Evolutionary conservation across 2,329 filamentous ascomycete genomes (phyloP).

Genomic region (Myriosclerotinia duriaeana): DNA sequence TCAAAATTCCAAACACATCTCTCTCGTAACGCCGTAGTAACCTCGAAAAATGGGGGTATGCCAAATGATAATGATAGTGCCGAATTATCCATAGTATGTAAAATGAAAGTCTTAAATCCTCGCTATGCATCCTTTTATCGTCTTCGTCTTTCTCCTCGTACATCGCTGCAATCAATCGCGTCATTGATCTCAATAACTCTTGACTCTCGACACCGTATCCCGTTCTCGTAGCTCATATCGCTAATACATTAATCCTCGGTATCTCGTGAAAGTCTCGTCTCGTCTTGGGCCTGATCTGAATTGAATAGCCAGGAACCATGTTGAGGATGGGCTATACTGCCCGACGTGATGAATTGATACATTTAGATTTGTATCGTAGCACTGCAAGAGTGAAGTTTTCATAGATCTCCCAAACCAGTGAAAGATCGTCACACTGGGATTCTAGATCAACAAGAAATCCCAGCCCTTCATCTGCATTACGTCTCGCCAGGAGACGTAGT

Average conservation of each 20-base stretch:
- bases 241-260: constrained; percentile 10
- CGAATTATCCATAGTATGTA: constrained; percentile 4
- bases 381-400: constrained; percentile 26
- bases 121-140: constrained; percentile 15
- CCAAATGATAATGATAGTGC: constrained; percentile 16
- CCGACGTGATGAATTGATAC: constrained; percentile 16
- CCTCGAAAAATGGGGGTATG: constrained; percentile 13
- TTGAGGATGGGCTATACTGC: constrained; percentile 3
- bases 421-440: constrained; percentile 30
- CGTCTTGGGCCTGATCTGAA: neutral
- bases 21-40: constrained; percentile 18
- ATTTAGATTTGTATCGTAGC: constrained; percentile 8
- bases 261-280: constrained; percentile 5
- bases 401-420: constrained; percentile 30
- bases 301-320: neutral
- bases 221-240: constrained; percentile 21
- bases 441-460: constrained; percentile 87
- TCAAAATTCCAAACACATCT: constrained; percentile 12
- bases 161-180: neutral
- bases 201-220: constrained; percentile 2
- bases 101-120: constrained; percentile 8
- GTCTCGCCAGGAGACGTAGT: constrained; percentile 89
- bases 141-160: constrained; percentile 1
- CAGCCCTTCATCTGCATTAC: constrained; percentile 88
- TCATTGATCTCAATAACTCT: constrained; percentile 16